Percentiles rank a stretch among this genome's conserved stretches.
Conservation (phyloP, 345 rosid genomes). For the Camelina laxa region DNA sequence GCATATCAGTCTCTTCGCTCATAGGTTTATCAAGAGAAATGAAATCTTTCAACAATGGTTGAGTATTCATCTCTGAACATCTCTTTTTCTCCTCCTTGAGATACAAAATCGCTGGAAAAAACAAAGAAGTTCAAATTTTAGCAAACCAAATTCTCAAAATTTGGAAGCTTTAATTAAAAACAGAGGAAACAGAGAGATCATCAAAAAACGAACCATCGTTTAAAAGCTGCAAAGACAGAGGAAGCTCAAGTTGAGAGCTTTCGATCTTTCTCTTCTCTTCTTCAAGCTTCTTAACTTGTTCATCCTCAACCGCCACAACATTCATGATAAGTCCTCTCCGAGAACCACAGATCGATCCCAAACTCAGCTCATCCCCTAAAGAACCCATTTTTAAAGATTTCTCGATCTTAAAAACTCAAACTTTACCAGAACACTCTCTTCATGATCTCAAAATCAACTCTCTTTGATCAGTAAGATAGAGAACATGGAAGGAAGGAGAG, state of each 20-base stretch:
- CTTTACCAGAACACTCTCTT: background rate
- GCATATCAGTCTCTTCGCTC: constrained; percentile 34
- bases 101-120: constrained; percentile 63
- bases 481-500: background rate
- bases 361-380: constrained; percentile 72
- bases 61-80: constrained; percentile 45
- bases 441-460: background rate
- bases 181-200: constrained; percentile 11
- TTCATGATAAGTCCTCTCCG: constrained; percentile 46
- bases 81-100: constrained; percentile 60
- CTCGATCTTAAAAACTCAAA: constrained; percentile 3
- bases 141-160: background rate
- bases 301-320: constrained; percentile 51
- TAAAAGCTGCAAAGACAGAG: constrained; percentile 77
- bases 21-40: constrained; percentile 59
- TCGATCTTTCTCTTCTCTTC: constrained; percentile 84
- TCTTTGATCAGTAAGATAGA: background rate
- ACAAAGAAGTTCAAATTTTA: constrained; percentile 21
- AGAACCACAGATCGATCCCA: constrained; percentile 64
- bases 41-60: constrained; percentile 75
- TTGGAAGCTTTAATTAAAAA: background rate
- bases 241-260: constrained; percentile 79
- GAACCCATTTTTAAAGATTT: constrained; percentile 27
- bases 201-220: constrained; percentile 64
- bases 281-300: constrained; percentile 62